These are phyloP conservation scores for Elaphomyces granulatus DNA, from an alignment of 495 filamentous ascomycete genomes.

Conservation along the genomic window DNA sequence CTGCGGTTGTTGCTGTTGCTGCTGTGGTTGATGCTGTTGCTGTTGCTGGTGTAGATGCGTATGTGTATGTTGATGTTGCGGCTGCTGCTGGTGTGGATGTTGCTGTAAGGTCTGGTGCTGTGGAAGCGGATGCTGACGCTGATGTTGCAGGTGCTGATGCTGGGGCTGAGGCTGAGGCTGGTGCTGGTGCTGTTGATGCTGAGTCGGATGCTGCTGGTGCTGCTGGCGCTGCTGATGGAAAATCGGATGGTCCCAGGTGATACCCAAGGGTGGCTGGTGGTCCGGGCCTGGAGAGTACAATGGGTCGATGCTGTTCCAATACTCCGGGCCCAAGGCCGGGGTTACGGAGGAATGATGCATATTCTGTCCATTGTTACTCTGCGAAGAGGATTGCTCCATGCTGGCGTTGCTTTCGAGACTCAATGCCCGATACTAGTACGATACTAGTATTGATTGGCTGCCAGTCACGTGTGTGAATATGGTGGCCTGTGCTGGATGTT, in stretches of 20 bases:
- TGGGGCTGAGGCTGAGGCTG: background rate
- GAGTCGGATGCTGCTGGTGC: background rate
- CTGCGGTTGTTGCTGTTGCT: background rate
- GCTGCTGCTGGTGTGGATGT: slow-evolving; percentile 15
- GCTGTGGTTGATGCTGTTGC: background rate
- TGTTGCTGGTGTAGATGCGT: background rate
- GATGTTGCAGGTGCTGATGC: background rate
- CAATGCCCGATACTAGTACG: too few species aligned
- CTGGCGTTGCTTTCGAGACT: slow-evolving; percentile 5
- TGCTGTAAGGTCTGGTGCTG: slow-evolving; percentile 11
- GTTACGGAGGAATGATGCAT: slow-evolving; percentile 18
- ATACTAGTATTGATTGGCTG: too few species aligned
- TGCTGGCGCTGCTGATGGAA: slow-evolving; percentile 15
- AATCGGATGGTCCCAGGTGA: slow-evolving; percentile 24
- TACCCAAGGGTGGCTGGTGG: slow-evolving; percentile 17
- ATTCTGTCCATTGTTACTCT: slow-evolving; percentile 19
- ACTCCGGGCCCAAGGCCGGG: slow-evolving; percentile 19
- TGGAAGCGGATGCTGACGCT: slow-evolving; percentile 12
- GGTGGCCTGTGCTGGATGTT: too few species aligned
- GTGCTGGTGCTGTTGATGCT: background rate
- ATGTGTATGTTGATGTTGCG: slow-evolving; percentile 7
- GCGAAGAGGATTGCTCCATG: slow-evolving; percentile 30
- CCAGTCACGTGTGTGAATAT: too few species aligned
- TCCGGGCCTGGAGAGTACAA: slow-evolving; percentile 16
- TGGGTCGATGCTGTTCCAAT: slow-evolving; percentile 28